Base-by-base conservation (phyloP, 257 asterid genomes). In the Capsicum chinense region DNA sequence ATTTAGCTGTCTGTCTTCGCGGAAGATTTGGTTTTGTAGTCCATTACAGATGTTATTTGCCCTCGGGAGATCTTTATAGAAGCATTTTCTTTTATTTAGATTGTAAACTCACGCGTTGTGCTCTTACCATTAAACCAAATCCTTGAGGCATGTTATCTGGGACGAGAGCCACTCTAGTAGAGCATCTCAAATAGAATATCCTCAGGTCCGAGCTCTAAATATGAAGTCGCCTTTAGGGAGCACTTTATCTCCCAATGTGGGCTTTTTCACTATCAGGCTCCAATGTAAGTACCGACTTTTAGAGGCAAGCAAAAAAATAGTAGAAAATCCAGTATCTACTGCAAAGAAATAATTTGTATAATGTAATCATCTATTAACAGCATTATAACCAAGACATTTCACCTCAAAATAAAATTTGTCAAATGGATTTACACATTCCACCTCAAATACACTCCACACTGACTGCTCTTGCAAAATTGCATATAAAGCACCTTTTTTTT, bases 1-100 rank as follows among this genome's bases (percentile, higher is more conserved):
- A 42, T 37, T 68, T 37, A 14, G 52, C 76, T 48, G 33, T 6
- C 5, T 33, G 73, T 39, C 10, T 37, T 68, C 7, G 54, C 7
- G 7, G 52, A 39, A 39, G 26, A 68, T 39, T 70, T 70, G 57
- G 16, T 70, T 70, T 70, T 70, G 79, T 70, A 17, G 56, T 70
- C 56, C 79, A 17, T 69, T 69, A 69, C 54, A 39, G 15, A 33
- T 44, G 48, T 44, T 44, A 44, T 44, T 44, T 39, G 44, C 44
- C 44, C 44, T 39, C 5, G 0, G 44, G 44, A 39, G 44, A 39
- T 39, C 44, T 3, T 39, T 39, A 39, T 39, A 39, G 5, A 39
- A 39, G 44, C 44, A 39, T 39, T 39, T 39, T 39, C 44, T 39
- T 39, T 39, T 39, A 39, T 39, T 39, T 4, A 3, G 44, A 39